Base-by-base conservation (phyloP, 2,329 filamentous ascomycete genomes). In the Xylaria sp. region DNA sequence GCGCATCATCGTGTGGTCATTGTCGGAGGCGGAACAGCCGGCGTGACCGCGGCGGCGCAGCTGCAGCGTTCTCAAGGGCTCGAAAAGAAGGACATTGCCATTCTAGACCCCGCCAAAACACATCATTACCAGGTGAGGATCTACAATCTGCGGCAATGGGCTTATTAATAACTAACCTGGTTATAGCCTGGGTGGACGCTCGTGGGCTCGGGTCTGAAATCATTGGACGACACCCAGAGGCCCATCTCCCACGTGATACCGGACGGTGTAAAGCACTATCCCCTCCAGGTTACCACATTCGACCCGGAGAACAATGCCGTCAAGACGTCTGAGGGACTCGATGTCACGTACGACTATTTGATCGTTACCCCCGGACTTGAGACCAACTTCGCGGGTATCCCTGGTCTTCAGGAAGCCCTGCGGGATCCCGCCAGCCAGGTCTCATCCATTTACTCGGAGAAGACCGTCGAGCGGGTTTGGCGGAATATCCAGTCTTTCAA, bases 41-140 rank as follows among this genome's bases (percentile, higher is more conserved):
- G 91, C 57, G 79, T 92, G 17, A 80, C 87, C 1, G 85, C 91
- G 74, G 88, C 88, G 73, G 89, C 92, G 74, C 90, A 93, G 80
- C 85, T 93, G 2, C 84, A 92, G 50, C 72, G 73, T 17, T 71
- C 73, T 19, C 63, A 67, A 4, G 70, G 72, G 39, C 73, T 78
- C 30, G 73, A 75, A 19, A 77, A 76, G 65, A 75, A 76, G 42
- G 79, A 80, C 34, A 77, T 80, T 53, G 79, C 78, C 61, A 79
- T 80, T 64, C 61, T 80, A 24, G 79, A 80, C 65, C 78, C 79
- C 24, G 78, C 78, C 19, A 67, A 71, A 58, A 70, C 71, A 30
- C 79, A 80, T 67, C 78, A 80, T 70, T 80, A 80, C 69, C 77
- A 78, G 64, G 76, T 76, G 42, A 67, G 68, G 5, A 27, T 36